Evolutionary conservation across 257 asterid genomes (phyloP), one percentile per base, ranked within the genome.

Genomic region (Nyctanthes arbortristis): DNA sequence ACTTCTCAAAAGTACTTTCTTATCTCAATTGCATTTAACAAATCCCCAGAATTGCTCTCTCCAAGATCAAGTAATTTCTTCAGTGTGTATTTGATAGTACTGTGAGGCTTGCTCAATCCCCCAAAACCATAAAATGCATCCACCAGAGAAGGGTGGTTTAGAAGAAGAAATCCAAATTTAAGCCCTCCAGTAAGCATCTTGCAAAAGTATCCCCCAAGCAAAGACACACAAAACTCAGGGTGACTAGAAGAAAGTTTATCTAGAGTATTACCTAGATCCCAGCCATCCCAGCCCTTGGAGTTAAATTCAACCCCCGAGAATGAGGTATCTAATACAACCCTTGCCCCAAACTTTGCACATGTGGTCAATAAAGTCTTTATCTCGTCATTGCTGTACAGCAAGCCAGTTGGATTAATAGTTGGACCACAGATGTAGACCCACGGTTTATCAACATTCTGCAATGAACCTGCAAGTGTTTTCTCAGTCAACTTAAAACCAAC

Each of bases 391-490:
- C 86, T 85, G 88, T 94, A 94, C 18, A 89, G 67, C 77, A 79
- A 77, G 61, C 99, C 97, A 2, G 97, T 91, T 27, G 97, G 97
- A 54, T 68, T 87, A 74, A 88, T 77, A 56, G 96, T 89, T 61
- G 99, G 97, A 60, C 99, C 97, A 29, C 95, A 89, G 66, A 94
- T 85, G 73, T 89, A 94, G 71, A 94, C 63, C 99, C 99, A 94
- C 27, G 99, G 97, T 40, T 82, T 89, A 2, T 77, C 74, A 29
- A 87, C 71, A 16, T 76, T 78, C 68, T 76, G 78, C 70, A 94
- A 65, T 52, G 84, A 82, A 68, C 58, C 72, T 29, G 68, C 57
- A 54, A 94, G 93, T 37, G 88, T 68, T 73, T 88, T 79, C 56
- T 87, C 88, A 0, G 89, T 88, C 74, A 88, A 70, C 79, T 88